A percentile compares a stretch with the other conserved stretches of the same genome.
Conservation (phyloP, 495 filamentous ascomycete genomes). For the Viridothelium virens region DNA sequence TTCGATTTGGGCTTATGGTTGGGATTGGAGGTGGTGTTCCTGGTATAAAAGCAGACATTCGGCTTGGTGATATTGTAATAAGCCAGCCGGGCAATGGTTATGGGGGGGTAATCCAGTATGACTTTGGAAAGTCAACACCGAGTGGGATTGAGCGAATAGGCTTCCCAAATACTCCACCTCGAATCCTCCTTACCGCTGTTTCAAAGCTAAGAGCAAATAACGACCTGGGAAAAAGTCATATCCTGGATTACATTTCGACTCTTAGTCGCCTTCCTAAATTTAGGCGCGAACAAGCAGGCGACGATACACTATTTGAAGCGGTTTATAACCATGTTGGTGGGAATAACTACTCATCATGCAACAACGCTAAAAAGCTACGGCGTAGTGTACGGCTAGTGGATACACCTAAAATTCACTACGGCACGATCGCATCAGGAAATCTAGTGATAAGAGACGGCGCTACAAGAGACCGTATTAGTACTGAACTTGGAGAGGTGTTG, state of each 20-base stretch:
- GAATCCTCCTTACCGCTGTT: conserved; percentile 13
- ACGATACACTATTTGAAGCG: conserved; percentile 15
- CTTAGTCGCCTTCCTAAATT: not conserved
- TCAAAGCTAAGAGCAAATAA: conserved; percentile 14
- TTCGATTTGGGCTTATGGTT: conserved; percentile 38
- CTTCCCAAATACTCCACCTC: conserved; percentile 15
- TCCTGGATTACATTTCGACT: not conserved
- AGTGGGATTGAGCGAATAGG: conserved; percentile 16
- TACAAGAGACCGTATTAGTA: conserved; percentile 17
- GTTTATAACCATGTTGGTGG: conserved; percentile 11
- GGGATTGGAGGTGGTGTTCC: conserved; percentile 42
- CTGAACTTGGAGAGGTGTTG: conserved; percentile 13
- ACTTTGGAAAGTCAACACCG: conserved; percentile 31
- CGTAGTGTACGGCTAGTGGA: not conserved
- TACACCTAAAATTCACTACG: conserved; percentile 29
- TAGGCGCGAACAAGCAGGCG: conserved; percentile 2
- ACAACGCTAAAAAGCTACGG: not conserved
- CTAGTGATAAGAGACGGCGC: conserved; percentile 31
- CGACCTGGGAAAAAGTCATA: not conserved
- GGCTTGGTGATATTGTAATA: conserved; percentile 29
- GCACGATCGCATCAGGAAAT: conserved; percentile 38
- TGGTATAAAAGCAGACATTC: conserved; percentile 18
- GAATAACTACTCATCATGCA: conserved; percentile 9
- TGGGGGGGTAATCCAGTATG: conserved; percentile 30
- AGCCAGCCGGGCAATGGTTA: conserved; percentile 24